Percentiles rank a stretch among this genome's conserved stretches.
These are phyloP conservation scores for Hawksworthiomyces lignivorus DNA, from an alignment of 2,329 filamentous ascomycete species.

Conservation along the genomic window DNA sequence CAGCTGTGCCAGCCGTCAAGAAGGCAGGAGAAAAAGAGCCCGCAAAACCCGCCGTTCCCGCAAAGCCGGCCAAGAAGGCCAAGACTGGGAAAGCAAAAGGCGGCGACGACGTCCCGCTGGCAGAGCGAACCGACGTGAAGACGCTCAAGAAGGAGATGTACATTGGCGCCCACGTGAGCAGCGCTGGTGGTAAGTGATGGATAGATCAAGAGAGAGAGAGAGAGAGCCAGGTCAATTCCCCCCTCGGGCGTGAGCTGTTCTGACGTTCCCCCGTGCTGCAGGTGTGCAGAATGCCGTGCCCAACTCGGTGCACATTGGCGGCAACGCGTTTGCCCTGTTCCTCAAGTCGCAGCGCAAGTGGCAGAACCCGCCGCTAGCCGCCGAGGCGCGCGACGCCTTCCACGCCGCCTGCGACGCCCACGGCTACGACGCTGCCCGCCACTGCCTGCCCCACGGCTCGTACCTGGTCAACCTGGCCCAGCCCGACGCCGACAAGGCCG, in stretches of 20 bases:
- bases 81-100: slow-evolving; percentile 37
- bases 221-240: too few relatives aligned
- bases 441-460: slow-evolving; percentile 85
- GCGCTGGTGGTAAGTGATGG: slow-evolving; percentile 62
- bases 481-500: slow-evolving; percentile 67
- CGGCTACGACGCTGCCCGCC: slow-evolving; percentile 61
- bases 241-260: too few relatives aligned
- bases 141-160: slow-evolving; percentile 65
- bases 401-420: slow-evolving; percentile 58
- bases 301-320: slow-evolving; percentile 74
- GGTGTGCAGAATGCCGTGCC: slow-evolving; percentile 82
- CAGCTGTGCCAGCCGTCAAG: too few relatives aligned
- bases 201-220: too few relatives aligned
- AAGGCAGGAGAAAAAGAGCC: slow-evolving; percentile 3
- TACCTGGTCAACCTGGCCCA: slow-evolving; percentile 96
- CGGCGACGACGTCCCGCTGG: slow-evolving; percentile 49
- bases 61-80: slow-evolving; percentile 25
- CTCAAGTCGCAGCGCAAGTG: slow-evolving; percentile 96
- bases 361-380: slow-evolving; percentile 69
- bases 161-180: slow-evolving; percentile 87
- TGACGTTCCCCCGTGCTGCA: slow-evolving; percentile 29
- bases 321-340: slow-evolving; percentile 90
- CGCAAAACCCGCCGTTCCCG: background rate
- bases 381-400: slow-evolving; percentile 63
- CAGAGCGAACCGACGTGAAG: slow-evolving; percentile 54